These are phyloP conservation scores for Penicillium sp. DNA, from an alignment of 2,329 filamentous ascomycete species.

Conservation along the genomic window DNA sequence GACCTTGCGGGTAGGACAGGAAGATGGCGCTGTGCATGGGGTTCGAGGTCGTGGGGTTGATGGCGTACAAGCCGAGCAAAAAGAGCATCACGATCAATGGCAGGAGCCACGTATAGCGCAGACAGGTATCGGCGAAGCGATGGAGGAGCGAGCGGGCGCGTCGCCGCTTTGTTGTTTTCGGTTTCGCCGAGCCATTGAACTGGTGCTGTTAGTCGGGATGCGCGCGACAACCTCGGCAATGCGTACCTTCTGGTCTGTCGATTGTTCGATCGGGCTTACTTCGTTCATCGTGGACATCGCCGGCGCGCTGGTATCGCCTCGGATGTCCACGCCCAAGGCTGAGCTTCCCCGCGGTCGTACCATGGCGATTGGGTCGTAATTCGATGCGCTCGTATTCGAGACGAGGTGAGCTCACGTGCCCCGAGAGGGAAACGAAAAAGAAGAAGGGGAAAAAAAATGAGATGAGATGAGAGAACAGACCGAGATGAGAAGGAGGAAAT, in stretches of 20 bases:
- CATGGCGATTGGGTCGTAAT: slow-evolving; percentile 28
- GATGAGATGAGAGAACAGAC: not conserved
- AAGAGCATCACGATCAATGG: slow-evolving; percentile 69
- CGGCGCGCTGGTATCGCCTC: slow-evolving; percentile 49
- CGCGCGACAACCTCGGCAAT: slow-evolving; percentile 9
- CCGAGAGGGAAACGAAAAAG: not conserved
- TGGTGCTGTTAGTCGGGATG: slow-evolving; percentile 9
- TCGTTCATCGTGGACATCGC: slow-evolving; percentile 50
- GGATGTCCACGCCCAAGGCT: slow-evolving; percentile 50
- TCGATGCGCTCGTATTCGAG: not conserved
- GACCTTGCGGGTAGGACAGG: slow-evolving; percentile 78
- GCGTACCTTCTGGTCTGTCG: slow-evolving; percentile 35
- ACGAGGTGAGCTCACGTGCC: slow-evolving; percentile 4
- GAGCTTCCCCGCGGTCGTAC: slow-evolving; percentile 45
- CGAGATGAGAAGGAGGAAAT: not conserved
- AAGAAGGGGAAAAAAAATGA: not conserved
- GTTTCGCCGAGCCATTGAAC: slow-evolving; percentile 31
- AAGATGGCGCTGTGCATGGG: slow-evolving; percentile 81
- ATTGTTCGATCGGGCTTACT: slow-evolving; percentile 34
- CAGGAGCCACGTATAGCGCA: slow-evolving; percentile 62
- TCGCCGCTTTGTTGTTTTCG: slow-evolving; percentile 43
- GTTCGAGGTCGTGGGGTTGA: slow-evolving; percentile 77
- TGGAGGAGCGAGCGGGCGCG: slow-evolving; percentile 46
- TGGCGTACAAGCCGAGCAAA: slow-evolving; percentile 68
- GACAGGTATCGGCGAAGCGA: slow-evolving; percentile 44